phyloP scores from a whole-genome alignment of 345 rosid species.

The Cardamine resedifolia region DNA sequence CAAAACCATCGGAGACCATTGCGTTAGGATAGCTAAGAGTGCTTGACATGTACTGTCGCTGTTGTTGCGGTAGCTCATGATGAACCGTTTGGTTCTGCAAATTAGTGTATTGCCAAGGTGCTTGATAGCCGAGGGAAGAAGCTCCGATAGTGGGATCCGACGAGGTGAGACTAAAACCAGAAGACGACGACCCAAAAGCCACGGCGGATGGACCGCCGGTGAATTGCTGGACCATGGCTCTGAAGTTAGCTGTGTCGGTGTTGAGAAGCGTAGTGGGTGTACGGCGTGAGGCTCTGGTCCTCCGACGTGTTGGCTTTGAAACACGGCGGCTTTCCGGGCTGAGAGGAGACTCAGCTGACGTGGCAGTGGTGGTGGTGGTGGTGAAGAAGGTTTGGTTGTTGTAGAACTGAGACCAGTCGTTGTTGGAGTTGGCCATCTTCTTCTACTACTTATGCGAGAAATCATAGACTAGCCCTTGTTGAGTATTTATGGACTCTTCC shows the following conservation, averaged over 20 bases:
- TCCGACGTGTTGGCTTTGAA: conserved; percentile 66
- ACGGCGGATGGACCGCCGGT: conserved; percentile 92
- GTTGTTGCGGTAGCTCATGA: conserved; percentile 14
- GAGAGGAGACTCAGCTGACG: conserved; percentile 29
- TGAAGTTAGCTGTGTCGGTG: conserved; percentile 82
- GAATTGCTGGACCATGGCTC: conserved; percentile 96
- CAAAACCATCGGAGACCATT: conserved; percentile 17
- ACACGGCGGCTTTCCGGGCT: conserved; percentile 27
- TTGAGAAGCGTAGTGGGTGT: conserved; percentile 89
- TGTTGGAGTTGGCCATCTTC: conserved; percentile 39
- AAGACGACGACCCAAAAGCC: conserved; percentile 57
- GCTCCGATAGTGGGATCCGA: conserved; percentile 4
- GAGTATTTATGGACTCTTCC: conserved; percentile 33
- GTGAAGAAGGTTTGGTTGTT: conserved; percentile 37
- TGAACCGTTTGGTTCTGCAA: conserved; percentile 13
- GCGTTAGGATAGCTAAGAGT: conserved; percentile 22
- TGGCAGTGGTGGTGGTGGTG: conserved; percentile 35
- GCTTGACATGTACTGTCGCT: conserved; percentile 18
- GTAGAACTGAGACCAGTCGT: conserved; percentile 39
- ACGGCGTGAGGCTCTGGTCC: conserved; percentile 82
- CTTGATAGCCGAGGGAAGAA: conserved; percentile 21
- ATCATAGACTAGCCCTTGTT: conserved; percentile 14
- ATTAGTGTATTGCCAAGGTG: conserved; percentile 29
- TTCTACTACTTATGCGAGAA: background rate
- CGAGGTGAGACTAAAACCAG: conserved; percentile 30